phyloP scores from a whole-genome alignment of 805 yeast species.

The Candida silvatica region DNA sequence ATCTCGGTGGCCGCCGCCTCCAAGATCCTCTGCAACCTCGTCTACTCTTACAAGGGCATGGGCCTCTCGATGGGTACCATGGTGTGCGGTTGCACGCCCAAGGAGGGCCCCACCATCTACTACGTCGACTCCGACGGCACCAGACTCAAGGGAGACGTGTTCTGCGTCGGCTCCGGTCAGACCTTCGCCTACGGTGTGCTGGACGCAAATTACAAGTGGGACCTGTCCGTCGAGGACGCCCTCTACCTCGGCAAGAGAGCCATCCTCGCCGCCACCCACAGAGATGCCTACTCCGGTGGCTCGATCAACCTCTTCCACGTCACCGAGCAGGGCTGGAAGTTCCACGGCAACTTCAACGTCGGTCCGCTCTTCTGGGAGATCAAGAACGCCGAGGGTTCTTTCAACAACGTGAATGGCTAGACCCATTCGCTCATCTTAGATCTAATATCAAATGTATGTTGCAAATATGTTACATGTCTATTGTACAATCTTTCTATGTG shows the following conservation, averaged over 20 bases:
- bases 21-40: constrained; percentile 83
- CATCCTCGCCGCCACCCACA: constrained; percentile 94
- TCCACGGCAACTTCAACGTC: constrained; percentile 92
- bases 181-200: constrained; percentile 98
- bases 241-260: constrained; percentile 90
- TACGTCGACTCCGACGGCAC: constrained; percentile 98
- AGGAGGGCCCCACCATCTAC: constrained; percentile 92
- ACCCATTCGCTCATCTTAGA: not conserved
- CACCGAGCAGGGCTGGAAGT: constrained; percentile 89
- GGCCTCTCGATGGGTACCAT: constrained; percentile 99
- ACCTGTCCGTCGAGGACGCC: constrained; percentile 86
- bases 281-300: constrained; percentile 98
- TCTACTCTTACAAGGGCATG: constrained; percentile 91
- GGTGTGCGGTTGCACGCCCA: constrained; percentile 94
- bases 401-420: constrained; percentile 64
- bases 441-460: not conserved
- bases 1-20: constrained; percentile 96
- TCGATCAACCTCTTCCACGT: constrained; percentile 90
- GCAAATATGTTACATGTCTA: not conserved
- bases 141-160: constrained; percentile 85
- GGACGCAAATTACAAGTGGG: constrained; percentile 90
- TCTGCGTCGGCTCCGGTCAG: constrained; percentile 98
- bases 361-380: constrained; percentile 88
- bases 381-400: constrained; percentile 81
- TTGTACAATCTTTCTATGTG: not conserved